phyloP scores from a whole-genome alignment of 352 stramenopile species.

The Pythium sp. region DNA sequence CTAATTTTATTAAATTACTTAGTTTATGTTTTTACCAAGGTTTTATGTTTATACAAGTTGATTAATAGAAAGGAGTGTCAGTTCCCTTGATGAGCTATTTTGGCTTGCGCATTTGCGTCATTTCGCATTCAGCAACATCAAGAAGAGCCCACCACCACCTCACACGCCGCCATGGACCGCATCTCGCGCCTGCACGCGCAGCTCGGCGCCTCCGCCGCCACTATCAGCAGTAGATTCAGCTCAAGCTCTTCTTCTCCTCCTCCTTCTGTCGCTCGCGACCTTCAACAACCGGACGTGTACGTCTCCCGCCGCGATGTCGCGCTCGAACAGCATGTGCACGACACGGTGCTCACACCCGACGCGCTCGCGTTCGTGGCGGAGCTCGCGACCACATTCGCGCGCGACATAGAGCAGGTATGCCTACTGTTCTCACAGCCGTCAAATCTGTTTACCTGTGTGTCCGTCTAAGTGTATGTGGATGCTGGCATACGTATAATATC shows the following conservation, averaged over 20 bases:
- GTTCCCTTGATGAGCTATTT: constrained; percentile 1
- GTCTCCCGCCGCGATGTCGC: constrained; percentile 24
- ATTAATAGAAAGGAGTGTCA: too few relatives aligned
- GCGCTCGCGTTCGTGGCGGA: constrained; percentile 87
- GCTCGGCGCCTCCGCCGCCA: constrained; percentile 16
- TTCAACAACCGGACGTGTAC: constrained; percentile 21
- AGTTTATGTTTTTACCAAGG: too few relatives aligned
- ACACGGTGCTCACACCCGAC: constrained; percentile 78
- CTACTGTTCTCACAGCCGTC: too few relatives aligned
- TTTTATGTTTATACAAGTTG: too few relatives aligned
- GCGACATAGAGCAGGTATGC: constrained; percentile 38
- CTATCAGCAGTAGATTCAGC: background rate
- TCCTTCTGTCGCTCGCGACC: background rate
- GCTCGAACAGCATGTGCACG: constrained; percentile 34
- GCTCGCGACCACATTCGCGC: constrained; percentile 74
- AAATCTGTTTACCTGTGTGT: background rate
- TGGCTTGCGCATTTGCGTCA: constrained; percentile 2
- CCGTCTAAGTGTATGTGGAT: background rate
- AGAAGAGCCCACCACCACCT: background rate
- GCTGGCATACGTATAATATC: background rate
- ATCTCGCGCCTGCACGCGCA: constrained; percentile 39
- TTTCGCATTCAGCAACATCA: background rate
- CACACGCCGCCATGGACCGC: constrained; percentile 31
- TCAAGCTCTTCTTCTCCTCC: background rate
- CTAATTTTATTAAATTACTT: too few relatives aligned